phyloP scores from a whole-genome alignment of 495 filamentous ascomycete genomes.

The Beverwykella pulmonaria region DNA sequence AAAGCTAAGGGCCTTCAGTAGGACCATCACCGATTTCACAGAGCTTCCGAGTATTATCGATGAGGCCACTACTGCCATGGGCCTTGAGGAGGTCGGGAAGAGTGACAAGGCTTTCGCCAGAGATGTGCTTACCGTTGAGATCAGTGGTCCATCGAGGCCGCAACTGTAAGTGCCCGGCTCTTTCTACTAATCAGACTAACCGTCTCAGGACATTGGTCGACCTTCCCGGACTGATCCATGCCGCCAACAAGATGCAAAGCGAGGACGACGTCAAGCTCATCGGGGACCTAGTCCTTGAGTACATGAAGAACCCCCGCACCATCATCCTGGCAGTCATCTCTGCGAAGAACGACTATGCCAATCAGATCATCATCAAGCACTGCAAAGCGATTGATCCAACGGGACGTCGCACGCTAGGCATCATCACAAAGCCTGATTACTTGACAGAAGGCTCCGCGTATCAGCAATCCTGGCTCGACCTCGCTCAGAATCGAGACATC shows the following conservation, averaged over 20 bases:
- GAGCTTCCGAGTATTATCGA: conserved; percentile 42
- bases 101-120: conserved; percentile 53
- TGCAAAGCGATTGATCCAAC: conserved; percentile 51
- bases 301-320: conserved; percentile 59
- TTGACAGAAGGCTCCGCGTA: conserved; percentile 53
- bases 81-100: conserved; percentile 26
- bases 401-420: conserved; percentile 57
- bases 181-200: background rate
- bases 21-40: conserved; percentile 40
- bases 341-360: conserved; percentile 54
- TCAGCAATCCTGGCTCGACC: conserved; percentile 56
- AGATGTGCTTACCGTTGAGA: conserved; percentile 67
- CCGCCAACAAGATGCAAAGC: conserved; percentile 49
- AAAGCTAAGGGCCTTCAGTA: conserved; percentile 41
- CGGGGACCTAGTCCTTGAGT: conserved; percentile 55
- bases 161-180: conserved; percentile 49
- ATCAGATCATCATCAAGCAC: conserved; percentile 53
- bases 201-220: conserved; percentile 61
- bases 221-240: conserved; percentile 63
- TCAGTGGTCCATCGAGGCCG: conserved; percentile 59
- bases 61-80: conserved; percentile 43
- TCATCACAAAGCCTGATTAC: conserved; percentile 61
- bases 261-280: conserved; percentile 54
- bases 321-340: conserved; percentile 63
- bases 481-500: conserved; percentile 64